phyloP scores from a whole-genome alignment of 2,329 filamentous ascomycete genomes.

The Ophiostoma novo-ulmi region DNA sequence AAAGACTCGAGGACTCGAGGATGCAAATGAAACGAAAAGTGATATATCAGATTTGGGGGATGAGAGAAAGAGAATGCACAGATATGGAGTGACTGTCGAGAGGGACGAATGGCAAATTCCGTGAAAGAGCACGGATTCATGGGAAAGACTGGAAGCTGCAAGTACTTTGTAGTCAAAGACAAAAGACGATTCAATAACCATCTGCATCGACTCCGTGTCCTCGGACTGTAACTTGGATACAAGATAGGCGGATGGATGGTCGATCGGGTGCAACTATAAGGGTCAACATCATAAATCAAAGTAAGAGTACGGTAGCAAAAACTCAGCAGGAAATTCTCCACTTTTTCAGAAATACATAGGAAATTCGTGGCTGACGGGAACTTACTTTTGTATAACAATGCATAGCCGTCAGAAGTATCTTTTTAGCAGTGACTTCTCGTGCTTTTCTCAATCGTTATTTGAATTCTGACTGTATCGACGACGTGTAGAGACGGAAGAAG shows the following conservation, averaged over 20 bases:
- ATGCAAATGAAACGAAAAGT: not conserved
- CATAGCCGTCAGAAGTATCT: too few species aligned
- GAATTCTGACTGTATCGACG: too few species aligned
- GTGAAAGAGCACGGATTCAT: not conserved
- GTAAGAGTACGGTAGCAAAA: too few species aligned
- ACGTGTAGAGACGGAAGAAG: too few species aligned
- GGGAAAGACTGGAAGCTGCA: not conserved
- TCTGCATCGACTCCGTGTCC: not conserved
- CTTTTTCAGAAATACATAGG: too few species aligned
- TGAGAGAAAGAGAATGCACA: not conserved
- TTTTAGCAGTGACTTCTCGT: too few species aligned
- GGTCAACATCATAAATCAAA: too few species aligned
- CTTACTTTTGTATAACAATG: too few species aligned
- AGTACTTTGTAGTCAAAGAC: not conserved
- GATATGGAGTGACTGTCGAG: not conserved
- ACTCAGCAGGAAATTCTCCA: too few species aligned
- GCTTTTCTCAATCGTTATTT: too few species aligned
- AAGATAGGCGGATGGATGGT: slow-evolving; percentile 4
- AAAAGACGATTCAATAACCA: not conserved
- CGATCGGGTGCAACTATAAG: slow-evolving; percentile 1
- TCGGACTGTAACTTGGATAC: slow-evolving; percentile 6
- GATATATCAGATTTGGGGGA: not conserved
- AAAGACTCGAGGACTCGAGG: not conserved
- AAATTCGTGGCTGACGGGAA: too few species aligned
- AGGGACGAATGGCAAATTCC: not conserved